Evolutionary conservation across 2,329 filamentous ascomycete genomes (phyloP).

Genomic region (Phialocephala subalpina): DNA sequence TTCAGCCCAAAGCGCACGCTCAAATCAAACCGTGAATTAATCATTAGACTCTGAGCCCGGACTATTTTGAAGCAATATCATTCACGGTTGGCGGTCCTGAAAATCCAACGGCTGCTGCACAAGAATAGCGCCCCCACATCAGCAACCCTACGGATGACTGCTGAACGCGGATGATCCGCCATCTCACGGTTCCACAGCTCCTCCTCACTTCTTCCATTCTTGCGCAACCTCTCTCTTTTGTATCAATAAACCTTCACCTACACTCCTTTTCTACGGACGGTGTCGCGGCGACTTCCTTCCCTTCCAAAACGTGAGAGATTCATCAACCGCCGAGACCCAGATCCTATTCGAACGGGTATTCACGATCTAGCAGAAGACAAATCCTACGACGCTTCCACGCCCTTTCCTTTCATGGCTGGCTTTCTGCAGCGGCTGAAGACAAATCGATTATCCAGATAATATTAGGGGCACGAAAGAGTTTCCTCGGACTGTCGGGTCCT

Average conservation of each 20-base stretch:
- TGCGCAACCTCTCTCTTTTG: slow-evolving; percentile 8
- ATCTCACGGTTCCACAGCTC: neutral
- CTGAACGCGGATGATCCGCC: slow-evolving; percentile 3
- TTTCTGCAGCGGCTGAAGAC: slow-evolving; percentile 7
- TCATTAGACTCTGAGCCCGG: neutral
- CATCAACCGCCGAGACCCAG: slow-evolving; percentile 6
- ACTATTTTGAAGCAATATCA: neutral
- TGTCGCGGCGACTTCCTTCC: slow-evolving; percentile 2
- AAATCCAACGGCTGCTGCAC: neutral
- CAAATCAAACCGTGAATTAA: neutral
- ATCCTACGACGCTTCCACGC: slow-evolving; percentile 4
- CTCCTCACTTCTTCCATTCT: slow-evolving; percentile 4
- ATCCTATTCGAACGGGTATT: slow-evolving; percentile 11
- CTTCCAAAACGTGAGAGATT: slow-evolving; percentile 22
- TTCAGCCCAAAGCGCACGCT: neutral
- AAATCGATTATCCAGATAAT: neutral
- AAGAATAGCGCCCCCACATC: neutral
- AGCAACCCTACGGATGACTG: neutral
- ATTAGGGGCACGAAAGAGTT: neutral
- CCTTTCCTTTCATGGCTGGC: slow-evolving; percentile 21
- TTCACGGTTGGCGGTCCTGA: neutral
- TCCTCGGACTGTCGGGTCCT: slow-evolving; percentile 3
- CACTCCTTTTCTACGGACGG: slow-evolving; percentile 11
- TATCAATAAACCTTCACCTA: neutral
- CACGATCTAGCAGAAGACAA: slow-evolving; percentile 1